phyloP scores from a whole-genome alignment of 2,329 filamentous ascomycete species.

The Epichloe brachyelytri region DNA sequence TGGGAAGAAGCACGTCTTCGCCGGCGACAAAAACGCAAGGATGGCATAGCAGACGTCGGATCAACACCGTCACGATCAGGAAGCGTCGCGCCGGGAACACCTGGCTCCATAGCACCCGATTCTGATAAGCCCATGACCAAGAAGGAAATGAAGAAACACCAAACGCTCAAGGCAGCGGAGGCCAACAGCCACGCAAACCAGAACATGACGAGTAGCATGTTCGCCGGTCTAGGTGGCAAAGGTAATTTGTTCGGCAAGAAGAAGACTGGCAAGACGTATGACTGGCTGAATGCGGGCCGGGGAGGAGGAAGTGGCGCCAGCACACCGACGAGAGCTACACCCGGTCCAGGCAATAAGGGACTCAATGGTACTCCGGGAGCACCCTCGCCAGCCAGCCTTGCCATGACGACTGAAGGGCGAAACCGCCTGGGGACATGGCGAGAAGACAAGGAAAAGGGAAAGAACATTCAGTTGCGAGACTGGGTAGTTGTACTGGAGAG shows the following conservation, averaged over 20 bases:
- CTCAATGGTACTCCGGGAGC: conserved; percentile 19
- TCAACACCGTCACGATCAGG: conserved; percentile 37
- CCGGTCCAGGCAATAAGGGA: conserved; percentile 20
- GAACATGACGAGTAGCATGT: conserved; percentile 70
- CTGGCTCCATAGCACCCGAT: conserved; percentile 50
- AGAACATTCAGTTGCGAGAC: conserved; percentile 73
- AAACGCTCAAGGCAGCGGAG: conserved; percentile 65
- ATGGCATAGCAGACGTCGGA: conserved; percentile 39
- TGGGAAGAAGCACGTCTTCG: conserved; percentile 59
- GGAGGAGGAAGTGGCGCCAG: conserved; percentile 39
- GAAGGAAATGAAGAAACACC: conserved; percentile 69
- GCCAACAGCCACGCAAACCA: conserved; percentile 69
- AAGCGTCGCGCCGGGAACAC: conserved; percentile 46
- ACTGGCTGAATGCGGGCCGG: conserved; percentile 52
- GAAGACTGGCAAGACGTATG: conserved; percentile 54
- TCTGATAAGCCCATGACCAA: conserved; percentile 63
- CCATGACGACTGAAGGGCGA: conserved; percentile 43
- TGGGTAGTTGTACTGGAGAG: conserved; percentile 67
- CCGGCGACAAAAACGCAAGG: conserved; percentile 52
- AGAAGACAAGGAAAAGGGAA: conserved; percentile 65
- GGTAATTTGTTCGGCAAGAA: conserved; percentile 44
- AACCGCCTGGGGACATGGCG: conserved; percentile 61
- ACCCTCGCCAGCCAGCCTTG: conserved; percentile 18
- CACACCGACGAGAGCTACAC: conserved; percentile 31
- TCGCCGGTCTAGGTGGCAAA: conserved; percentile 50